Evolutionary conservation across 2,329 filamentous ascomycete species (phyloP).

Genomic region (Colletotrichum sp.): DNA sequence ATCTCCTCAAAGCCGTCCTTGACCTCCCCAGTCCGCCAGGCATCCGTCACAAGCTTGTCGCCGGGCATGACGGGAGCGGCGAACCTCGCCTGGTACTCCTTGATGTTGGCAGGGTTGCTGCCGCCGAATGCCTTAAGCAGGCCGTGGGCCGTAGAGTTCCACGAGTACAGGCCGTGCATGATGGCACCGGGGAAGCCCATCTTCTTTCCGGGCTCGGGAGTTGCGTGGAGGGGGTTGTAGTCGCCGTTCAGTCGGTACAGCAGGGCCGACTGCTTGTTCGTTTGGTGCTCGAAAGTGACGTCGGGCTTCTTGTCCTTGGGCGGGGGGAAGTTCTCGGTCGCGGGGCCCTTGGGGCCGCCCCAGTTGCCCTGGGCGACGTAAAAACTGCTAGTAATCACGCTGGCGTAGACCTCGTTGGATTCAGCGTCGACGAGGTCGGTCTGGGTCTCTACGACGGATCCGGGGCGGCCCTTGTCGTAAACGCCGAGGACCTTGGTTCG

Average conservation of each 20-base stretch:
- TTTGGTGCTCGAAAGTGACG: conserved; percentile 72
- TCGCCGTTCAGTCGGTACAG: conserved; percentile 89
- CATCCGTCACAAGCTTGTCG: conserved; percentile 80
- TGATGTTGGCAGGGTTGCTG: conserved; percentile 80
- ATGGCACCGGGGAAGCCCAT: conserved; percentile 93
- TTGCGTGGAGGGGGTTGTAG: conserved; percentile 92
- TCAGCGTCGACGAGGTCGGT: conserved; percentile 74
- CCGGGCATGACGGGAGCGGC: conserved; percentile 84
- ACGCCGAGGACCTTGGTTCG: conserved; percentile 81
- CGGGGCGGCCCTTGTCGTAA: conserved; percentile 88
- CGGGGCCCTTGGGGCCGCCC: conserved; percentile 90
- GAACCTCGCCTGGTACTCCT: conserved; percentile 89
- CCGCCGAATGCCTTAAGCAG: conserved; percentile 76
- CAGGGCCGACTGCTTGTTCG: conserved; percentile 72
- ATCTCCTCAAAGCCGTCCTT: conserved; percentile 79
- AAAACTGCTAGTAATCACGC: conserved; percentile 74
- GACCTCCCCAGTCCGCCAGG: conserved; percentile 77
- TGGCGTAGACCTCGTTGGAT: conserved; percentile 73
- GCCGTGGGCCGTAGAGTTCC: conserved; percentile 79
- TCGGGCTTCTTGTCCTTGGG: conserved; percentile 76
- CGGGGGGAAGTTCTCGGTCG: conserved; percentile 78
- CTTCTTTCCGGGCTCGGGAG: conserved; percentile 81
- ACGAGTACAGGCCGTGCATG: conserved; percentile 88
- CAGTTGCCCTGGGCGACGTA: conserved; percentile 82
- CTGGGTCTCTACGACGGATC: conserved; percentile 82